Evolutionary conservation across 495 filamentous ascomycete species (phyloP).

Genomic region (Aspergillus bridgeri): DNA sequence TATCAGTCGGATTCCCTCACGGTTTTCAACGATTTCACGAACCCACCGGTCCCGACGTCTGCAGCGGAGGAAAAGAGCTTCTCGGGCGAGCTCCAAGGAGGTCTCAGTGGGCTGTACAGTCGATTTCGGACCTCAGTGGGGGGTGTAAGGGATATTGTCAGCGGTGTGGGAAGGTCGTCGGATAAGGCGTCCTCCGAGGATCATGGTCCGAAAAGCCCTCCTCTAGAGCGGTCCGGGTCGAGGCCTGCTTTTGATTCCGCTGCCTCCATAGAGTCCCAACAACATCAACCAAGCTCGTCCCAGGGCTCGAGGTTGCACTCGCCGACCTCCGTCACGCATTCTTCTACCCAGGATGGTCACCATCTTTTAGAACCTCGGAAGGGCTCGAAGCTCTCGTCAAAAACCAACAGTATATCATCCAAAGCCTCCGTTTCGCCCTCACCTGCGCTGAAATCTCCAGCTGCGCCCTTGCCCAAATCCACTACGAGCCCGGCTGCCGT

Average conservation of each 20-base stretch:
- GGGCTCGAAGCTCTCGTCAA: slow-evolving; percentile 53
- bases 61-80: slow-evolving; percentile 62
- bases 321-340: slow-evolving; percentile 33
- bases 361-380: slow-evolving; percentile 38
- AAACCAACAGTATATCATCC: slow-evolving; percentile 49
- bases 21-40: slow-evolving; percentile 80
- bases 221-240: slow-evolving; percentile 26
- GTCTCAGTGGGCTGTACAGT: slow-evolving; percentile 81
- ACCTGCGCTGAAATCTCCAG: slow-evolving; percentile 31
- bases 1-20: slow-evolving; percentile 76
- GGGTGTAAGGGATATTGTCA: slow-evolving; percentile 58
- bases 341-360: slow-evolving; percentile 30
- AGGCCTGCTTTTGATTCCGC: slow-evolving; percentile 27
- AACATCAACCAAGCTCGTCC: slow-evolving; percentile 29
- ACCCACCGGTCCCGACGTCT: slow-evolving; percentile 45
- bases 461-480: slow-evolving; percentile 46
- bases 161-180: slow-evolving; percentile 35
- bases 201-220: slow-evolving; percentile 23
- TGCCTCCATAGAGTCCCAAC: slow-evolving; percentile 21
- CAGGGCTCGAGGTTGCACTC: slow-evolving; percentile 43
- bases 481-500: slow-evolving; percentile 34
- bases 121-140: slow-evolving; percentile 75
- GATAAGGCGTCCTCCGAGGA: slow-evolving; percentile 32
- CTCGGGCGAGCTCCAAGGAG: slow-evolving; percentile 72
- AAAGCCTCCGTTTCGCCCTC: slow-evolving; percentile 50